phyloP scores from a whole-genome alignment of 768 basidiomycete species.

The Trichaptum fuscoviolaceum region DNA sequence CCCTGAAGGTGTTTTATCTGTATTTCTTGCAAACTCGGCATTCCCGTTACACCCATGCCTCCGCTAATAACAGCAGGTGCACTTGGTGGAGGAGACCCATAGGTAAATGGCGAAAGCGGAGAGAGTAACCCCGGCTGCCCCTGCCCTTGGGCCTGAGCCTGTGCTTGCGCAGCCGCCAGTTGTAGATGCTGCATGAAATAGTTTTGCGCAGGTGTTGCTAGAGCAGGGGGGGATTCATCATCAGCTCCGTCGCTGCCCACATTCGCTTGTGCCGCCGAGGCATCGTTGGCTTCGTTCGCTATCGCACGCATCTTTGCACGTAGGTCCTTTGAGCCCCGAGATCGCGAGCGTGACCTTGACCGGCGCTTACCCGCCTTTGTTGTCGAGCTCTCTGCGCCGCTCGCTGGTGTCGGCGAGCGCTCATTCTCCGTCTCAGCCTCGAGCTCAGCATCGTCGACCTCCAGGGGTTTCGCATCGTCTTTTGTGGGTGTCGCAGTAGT shows the following conservation, averaged over 20 bases:
- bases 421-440: constrained; percentile 9
- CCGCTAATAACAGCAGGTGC: constrained; percentile 40
- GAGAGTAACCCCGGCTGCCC: constrained; percentile 21
- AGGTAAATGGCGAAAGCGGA: constrained; percentile 51
- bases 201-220: background rate
- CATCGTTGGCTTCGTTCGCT: background rate
- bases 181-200: constrained; percentile 2
- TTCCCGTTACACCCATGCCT: background rate
- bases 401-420: constrained; percentile 15
- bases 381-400: constrained; percentile 25
- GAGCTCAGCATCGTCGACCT: constrained; percentile 22
- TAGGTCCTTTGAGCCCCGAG: constrained; percentile 64
- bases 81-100: constrained; percentile 61
- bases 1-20: constrained; percentile 37
- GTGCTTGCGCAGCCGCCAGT: constrained; percentile 28
- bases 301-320: constrained; percentile 41
- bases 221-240: background rate
- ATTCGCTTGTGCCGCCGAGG: background rate
- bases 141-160: constrained; percentile 10
- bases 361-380: constrained; percentile 46
- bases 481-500: background rate
- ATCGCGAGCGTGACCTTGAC: constrained; percentile 61
- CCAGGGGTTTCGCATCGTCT: constrained; percentile 5
- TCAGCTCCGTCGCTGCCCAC: background rate
- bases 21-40: constrained; percentile 71